phyloP scores from a whole-genome alignment of 208 protist genomes.

The Acanthamoeba lenticulata region DNA sequence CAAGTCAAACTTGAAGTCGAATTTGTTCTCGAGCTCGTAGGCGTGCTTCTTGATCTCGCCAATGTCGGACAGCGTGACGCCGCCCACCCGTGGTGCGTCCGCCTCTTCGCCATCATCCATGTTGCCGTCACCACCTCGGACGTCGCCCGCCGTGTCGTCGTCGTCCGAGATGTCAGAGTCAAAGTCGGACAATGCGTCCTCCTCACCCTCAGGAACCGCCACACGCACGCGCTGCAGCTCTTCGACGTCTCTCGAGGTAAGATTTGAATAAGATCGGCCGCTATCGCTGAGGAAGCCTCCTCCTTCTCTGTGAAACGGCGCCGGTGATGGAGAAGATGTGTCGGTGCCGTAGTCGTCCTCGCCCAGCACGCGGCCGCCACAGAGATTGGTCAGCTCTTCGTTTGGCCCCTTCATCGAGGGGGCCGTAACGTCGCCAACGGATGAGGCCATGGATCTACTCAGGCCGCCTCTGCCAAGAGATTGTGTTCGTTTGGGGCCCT shows the following conservation, averaged over 20 bases:
- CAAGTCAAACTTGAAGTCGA: conserved; percentile 51
- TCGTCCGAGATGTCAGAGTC: conserved; percentile 18
- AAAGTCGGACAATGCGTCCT: conserved; percentile 1
- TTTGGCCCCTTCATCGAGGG: background rate
- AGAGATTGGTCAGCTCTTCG: background rate
- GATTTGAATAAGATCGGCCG: background rate
- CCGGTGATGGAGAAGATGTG: background rate
- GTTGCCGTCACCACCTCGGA: background rate
- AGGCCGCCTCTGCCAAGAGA: background rate
- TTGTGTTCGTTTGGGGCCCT: too few relatives aligned
- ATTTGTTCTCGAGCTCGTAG: conserved; percentile 15
- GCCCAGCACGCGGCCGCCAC: background rate
- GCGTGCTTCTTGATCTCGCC: background rate
- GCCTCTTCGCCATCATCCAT: background rate
- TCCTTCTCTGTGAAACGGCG: background rate
- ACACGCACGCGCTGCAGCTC: conserved; percentile 36
- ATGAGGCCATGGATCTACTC: background rate
- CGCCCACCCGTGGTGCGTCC: background rate
- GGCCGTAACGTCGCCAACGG: too few relatives aligned
- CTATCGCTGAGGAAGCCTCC: background rate
- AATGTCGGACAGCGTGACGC: background rate
- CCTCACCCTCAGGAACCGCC: background rate
- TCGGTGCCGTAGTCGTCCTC: background rate
- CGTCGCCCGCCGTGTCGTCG: background rate
- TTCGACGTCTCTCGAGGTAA: background rate